These are phyloP conservation scores for Neurospora sp. DNA, from an alignment of 495 filamentous ascomycete species.

Conservation along the genomic window DNA sequence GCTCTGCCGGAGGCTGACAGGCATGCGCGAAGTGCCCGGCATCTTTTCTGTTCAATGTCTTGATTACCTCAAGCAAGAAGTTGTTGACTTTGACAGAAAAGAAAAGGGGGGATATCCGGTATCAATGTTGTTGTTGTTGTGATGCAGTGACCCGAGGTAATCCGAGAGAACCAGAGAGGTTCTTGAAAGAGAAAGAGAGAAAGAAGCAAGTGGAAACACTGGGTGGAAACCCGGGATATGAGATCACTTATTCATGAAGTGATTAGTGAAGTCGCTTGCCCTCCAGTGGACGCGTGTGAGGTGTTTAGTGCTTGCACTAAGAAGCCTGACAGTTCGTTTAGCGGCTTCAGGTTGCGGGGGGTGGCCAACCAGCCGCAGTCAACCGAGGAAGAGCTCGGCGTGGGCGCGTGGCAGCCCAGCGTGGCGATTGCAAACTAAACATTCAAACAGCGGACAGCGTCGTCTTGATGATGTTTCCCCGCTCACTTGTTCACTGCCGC, in stretches of 20 bases:
- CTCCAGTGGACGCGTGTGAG: background rate
- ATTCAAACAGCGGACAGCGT: background rate
- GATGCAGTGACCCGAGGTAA: background rate
- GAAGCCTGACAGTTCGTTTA: background rate
- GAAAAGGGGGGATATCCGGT: too few species aligned
- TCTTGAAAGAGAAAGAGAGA: background rate
- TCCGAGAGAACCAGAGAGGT: background rate
- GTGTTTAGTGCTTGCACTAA: background rate
- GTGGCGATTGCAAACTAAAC: background rate
- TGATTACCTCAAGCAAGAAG: background rate
- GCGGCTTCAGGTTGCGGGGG: background rate
- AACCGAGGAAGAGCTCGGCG: background rate
- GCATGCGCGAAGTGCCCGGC: constrained; percentile 57
- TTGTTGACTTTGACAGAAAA: background rate
- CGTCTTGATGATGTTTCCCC: background rate
- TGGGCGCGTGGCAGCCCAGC: background rate
- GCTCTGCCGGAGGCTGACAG: constrained; percentile 54
- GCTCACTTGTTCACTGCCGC: background rate
- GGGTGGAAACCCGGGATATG: background rate
- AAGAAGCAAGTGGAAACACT: background rate
- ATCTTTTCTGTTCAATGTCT: constrained; percentile 24
- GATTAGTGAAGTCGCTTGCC: background rate
- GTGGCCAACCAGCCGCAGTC: background rate
- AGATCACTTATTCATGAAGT: background rate
- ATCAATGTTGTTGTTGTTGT: background rate